Percentiles rank a stretch among this genome's conserved stretches.
These are phyloP conservation scores for Oxalis stricta DNA, from an alignment of 441 rosid genomes.

Conservation along the genomic window DNA sequence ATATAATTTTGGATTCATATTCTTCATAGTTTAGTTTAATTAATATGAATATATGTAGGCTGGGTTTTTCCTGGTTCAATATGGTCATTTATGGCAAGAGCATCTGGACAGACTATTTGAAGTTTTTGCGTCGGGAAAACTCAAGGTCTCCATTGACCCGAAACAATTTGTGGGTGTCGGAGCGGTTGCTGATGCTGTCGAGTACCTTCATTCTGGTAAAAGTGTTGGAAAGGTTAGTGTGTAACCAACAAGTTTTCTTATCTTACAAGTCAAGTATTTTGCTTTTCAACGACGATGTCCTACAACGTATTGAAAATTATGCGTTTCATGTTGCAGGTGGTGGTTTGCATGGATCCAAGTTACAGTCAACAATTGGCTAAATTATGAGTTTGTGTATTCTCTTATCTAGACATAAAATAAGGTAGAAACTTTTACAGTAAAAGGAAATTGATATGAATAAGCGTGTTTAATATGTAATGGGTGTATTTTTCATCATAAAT, in stretches of 20 bases:
- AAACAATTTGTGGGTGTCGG: slow-evolving; percentile 57
- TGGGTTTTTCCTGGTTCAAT: slow-evolving; percentile 82
- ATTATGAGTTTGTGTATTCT: slow-evolving; percentile 16
- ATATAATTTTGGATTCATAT: not conserved
- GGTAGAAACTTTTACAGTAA: no score
- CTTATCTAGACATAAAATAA: not conserved
- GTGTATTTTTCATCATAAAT: no score
- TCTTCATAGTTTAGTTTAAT: not conserved
- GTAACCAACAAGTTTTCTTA: not conserved
- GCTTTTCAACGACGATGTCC: not conserved
- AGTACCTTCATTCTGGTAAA: slow-evolving; percentile 89
- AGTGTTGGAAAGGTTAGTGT: slow-evolving; percentile 79
- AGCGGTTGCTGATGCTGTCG: slow-evolving; percentile 82
- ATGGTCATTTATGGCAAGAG: slow-evolving; percentile 60
- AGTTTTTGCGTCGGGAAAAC: slow-evolving; percentile 70
- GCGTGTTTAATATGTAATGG: no score
- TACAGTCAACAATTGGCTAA: slow-evolving; percentile 40
- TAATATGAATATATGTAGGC: slow-evolving; percentile 36
- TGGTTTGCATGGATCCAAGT: slow-evolving; percentile 68
- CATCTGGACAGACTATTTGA: slow-evolving; percentile 56
- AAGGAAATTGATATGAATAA: no score
- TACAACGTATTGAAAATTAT: not conserved
- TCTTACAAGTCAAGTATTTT: not conserved
- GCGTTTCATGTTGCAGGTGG: slow-evolving; percentile 37
- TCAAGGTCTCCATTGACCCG: slow-evolving; percentile 72